Conservation (phyloP, 1,284 basidiomycete genomes). For the Cryptococcus sp. region DNA sequence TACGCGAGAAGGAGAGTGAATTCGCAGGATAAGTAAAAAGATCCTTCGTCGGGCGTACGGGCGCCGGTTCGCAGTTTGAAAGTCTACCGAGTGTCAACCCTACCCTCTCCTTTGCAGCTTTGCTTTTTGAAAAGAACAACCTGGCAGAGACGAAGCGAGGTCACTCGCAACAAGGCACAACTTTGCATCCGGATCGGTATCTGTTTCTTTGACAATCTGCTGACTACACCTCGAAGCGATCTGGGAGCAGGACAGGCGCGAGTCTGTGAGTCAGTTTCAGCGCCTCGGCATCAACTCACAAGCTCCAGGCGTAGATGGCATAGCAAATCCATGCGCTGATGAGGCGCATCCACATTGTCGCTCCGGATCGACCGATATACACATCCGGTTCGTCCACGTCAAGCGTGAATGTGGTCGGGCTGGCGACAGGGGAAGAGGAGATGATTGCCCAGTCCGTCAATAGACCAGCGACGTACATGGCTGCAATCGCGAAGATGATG, state of each 20-base stretch:
- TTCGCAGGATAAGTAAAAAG: no score
- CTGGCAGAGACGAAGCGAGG: no score
- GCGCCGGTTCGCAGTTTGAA: no score
- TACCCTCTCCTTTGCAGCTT: no score
- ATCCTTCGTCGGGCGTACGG: no score
- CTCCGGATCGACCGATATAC: constrained; percentile 89
- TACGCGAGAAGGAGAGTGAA: no score
- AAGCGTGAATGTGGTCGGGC: constrained; percentile 18
- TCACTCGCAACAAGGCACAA: no score
- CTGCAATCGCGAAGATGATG: constrained; percentile 88
- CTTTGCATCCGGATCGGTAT: no score
- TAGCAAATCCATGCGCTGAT: constrained; percentile 94
- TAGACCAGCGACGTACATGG: constrained; percentile 99
- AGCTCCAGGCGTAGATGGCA: constrained; percentile 80
- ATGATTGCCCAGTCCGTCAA: constrained; percentile 80
- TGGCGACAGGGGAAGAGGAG: constrained; percentile 34
- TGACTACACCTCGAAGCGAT: constrained; percentile 38
- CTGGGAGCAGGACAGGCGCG: constrained; percentile 84
- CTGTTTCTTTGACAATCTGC: no score
- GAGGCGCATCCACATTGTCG: constrained; percentile 99
- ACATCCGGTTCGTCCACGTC: constrained; percentile 55
- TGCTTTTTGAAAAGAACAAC: no score
- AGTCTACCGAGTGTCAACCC: no score
- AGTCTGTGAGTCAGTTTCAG: constrained; percentile 44
- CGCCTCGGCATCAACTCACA: constrained; percentile 41